These are phyloP conservation scores for Fusarium newnesense DNA, from an alignment of 2,329 filamentous ascomycete genomes.

Conservation along the genomic window DNA sequence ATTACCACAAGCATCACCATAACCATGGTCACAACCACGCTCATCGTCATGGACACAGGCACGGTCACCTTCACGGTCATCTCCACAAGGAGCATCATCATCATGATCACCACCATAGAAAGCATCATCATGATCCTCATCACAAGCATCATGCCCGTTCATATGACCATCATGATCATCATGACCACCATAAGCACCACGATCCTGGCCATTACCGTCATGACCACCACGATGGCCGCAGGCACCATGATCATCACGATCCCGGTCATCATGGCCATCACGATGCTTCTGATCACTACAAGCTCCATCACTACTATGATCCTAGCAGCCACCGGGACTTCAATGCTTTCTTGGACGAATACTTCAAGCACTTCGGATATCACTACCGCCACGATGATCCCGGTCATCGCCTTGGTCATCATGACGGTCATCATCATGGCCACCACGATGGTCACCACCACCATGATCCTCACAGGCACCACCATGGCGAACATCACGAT, in stretches of 20 bases:
- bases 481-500: neutral
- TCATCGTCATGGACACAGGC: neutral
- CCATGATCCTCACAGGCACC: neutral
- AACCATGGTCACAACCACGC: neutral
- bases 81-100: neutral
- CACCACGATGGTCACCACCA: neutral
- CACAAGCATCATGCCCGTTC: neutral
- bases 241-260: neutral
- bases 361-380: neutral
- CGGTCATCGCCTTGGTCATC: neutral
- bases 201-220: neutral
- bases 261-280: neutral
- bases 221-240: neutral
- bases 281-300: neutral
- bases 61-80: neutral
- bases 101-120: neutral
- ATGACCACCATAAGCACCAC: neutral
- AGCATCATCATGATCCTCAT: neutral
- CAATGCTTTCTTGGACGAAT: neutral
- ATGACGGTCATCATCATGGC: neutral
- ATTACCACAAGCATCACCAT: slow-evolving; percentile 1
- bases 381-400: neutral
- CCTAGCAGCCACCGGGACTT: neutral
- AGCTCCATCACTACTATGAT: neutral
- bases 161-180: neutral